Percentiles rank a stretch among this genome's conserved stretches.
Evolutionary conservation across 1,284 basidiomycete genomes (phyloP).

Genomic region (Mycosarcoma mackinlayi): DNA sequence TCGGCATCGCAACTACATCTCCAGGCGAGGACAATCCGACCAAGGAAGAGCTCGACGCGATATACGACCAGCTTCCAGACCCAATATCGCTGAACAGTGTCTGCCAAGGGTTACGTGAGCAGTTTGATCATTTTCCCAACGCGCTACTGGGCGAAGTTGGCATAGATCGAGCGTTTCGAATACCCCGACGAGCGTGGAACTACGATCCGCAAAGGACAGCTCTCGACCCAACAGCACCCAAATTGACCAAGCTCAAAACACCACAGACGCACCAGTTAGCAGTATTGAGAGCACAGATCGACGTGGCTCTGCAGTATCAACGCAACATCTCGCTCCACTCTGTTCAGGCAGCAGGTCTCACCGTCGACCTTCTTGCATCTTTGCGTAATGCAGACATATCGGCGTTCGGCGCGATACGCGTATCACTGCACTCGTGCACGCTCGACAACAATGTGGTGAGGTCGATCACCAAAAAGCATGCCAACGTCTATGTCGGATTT

Average conservation of each 20-base stretch:
- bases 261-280: slow-evolving; percentile 60
- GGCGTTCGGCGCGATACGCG: slow-evolving; percentile 37
- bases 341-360: slow-evolving; percentile 58
- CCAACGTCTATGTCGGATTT: slow-evolving; percentile 62
- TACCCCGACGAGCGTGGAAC: slow-evolving; percentile 48
- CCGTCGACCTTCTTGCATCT: slow-evolving; percentile 47
- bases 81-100: slow-evolving; percentile 45
- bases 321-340: slow-evolving; percentile 64
- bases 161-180: slow-evolving; percentile 60
- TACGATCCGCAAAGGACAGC: slow-evolving; percentile 26
- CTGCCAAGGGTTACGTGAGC: slow-evolving; percentile 26
- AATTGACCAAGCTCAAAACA: slow-evolving; percentile 54
- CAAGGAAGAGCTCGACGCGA: slow-evolving; percentile 34
- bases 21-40: neutral
- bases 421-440: slow-evolving; percentile 64
- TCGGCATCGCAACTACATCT: slow-evolving; percentile 3
- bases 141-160: slow-evolving; percentile 65
- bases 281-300: slow-evolving; percentile 55
- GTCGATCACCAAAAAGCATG: slow-evolving; percentile 48
- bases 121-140: slow-evolving; percentile 47
- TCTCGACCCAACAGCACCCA: slow-evolving; percentile 2
- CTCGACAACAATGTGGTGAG: slow-evolving; percentile 54
- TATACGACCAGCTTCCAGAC: slow-evolving; percentile 51
- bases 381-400: slow-evolving; percentile 28
- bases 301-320: slow-evolving; percentile 43